Evolutionary conservation across 129 eudicot genomes (phyloP), one percentile per base, ranked within the genome.

Genomic region (Flaveria sonorensis): DNA sequence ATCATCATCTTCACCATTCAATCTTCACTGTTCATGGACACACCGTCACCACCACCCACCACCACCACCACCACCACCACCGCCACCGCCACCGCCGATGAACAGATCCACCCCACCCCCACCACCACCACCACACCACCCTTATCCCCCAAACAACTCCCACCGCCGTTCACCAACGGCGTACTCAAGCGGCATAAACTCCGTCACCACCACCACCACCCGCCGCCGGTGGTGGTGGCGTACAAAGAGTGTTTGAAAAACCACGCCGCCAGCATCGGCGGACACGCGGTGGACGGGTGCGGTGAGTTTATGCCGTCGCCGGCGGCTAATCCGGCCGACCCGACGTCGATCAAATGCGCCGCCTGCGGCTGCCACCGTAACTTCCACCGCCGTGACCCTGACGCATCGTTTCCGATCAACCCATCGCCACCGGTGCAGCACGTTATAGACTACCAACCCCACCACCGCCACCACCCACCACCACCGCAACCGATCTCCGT

Each of bases 311-410:
- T 94, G 94, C 94, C 96, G 8, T 78, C 92, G 13, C 87, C 89
- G 2, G 46, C 86, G 1, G 62, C 92, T 7, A 68, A 67, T 36
- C 97, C 92, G 18, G 10, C 88, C 52, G 92, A 89, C 86, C 97
- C 97, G 46, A 87, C 97, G 18, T 86, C 97, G 4, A 83, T 94
- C 16, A 89, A 79, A 79, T 94, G 99, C 80, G 99, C 97, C 23
- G 99, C 99, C 0, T 91, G 98, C 26, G 96, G 96, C 10, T 94
- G 98, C 81, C 98, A 94, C 87, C 98, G 98, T 28, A 94, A 94
- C 65, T 94, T 94, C 88, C 99, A 94, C 87, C 97, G 99, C 83
- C 98, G 98, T 15, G 97, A 90, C 15, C 91, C 93, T 0, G 97
- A 91, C 0, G 94, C 84, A 10, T 80, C 79, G 0, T 78, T 68